Evolutionary conservation across 2,329 filamentous ascomycete species (phyloP).

Genomic region (Diaporthe velutina): DNA sequence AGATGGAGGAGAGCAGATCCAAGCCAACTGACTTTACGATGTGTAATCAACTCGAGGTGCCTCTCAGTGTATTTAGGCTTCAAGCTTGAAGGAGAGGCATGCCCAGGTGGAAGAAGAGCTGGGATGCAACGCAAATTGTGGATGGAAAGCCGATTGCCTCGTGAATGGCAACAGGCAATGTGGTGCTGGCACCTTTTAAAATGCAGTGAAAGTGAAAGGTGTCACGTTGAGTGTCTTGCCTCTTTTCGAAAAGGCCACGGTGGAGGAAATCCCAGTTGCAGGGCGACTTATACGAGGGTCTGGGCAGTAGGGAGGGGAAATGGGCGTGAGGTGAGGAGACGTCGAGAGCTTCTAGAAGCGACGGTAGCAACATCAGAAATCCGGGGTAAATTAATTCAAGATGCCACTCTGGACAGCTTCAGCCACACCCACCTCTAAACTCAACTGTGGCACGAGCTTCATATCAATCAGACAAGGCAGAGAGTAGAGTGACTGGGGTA

Average conservation of each 20-base stretch:
- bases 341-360: conserved; percentile 34
- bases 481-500: neutral
- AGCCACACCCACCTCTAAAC: conserved; percentile 22
- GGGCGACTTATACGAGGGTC: conserved; percentile 20
- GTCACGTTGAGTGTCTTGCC: conserved; percentile 43
- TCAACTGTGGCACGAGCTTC: conserved; percentile 45
- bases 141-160: neutral
- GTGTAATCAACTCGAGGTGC: neutral
- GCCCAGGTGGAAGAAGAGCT: conserved; percentile 28
- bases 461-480: neutral
- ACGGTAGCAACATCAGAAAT: conserved; percentile 12
- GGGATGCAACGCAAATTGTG: neutral
- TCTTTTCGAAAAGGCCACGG: conserved; percentile 58
- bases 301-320: neutral
- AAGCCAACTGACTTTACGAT: neutral
- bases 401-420: conserved; percentile 36
- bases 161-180: neutral
- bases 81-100: conserved; percentile 36
- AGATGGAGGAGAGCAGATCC: conserved; percentile 5
- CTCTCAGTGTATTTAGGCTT: conserved; percentile 20
- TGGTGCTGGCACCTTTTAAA: conserved; percentile 27
- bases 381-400: conserved; percentile 34
- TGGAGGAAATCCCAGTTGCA: conserved; percentile 48
- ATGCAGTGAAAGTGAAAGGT: conserved; percentile 38
- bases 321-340: conserved; percentile 1